Evolutionary conservation across 257 asterid genomes (phyloP).

Genomic region (Nicotiana knightiana): DNA sequence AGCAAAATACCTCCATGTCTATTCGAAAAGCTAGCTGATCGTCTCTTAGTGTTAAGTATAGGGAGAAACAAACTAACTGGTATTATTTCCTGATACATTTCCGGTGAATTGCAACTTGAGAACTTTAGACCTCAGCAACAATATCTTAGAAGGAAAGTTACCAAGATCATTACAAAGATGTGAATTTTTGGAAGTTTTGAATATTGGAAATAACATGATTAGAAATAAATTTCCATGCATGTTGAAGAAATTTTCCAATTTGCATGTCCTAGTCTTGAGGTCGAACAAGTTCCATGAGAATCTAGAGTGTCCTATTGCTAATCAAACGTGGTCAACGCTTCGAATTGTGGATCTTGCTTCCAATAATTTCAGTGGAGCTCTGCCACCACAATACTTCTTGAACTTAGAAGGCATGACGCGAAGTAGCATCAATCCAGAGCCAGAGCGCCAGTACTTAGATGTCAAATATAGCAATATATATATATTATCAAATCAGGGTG

Average conservation of each 20-base stretch:
- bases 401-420: not conserved
- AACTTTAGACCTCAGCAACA: not conserved
- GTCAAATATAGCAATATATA: not conserved
- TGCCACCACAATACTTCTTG: not conserved
- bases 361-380: not conserved
- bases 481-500: not conserved
- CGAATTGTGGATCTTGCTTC: not conserved
- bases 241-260: not conserved
- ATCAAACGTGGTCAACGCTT: not conserved
- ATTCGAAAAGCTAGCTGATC: not conserved
- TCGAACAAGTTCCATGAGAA: not conserved
- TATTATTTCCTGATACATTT: not conserved
- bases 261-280: not conserved
- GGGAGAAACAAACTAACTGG: not conserved
- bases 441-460: not conserved
- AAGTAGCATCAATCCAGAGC: not conserved
- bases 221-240: not conserved
- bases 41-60: not conserved
- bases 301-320: not conserved
- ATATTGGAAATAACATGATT: conserved; percentile 1
- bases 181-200: not conserved
- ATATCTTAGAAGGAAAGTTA: not conserved
- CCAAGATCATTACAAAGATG: not conserved
- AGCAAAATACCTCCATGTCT: not conserved
- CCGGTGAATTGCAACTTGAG: not conserved